Base-by-base conservation (phyloP, 2,329 filamentous ascomycete species). In the Neonectria sp. region DNA sequence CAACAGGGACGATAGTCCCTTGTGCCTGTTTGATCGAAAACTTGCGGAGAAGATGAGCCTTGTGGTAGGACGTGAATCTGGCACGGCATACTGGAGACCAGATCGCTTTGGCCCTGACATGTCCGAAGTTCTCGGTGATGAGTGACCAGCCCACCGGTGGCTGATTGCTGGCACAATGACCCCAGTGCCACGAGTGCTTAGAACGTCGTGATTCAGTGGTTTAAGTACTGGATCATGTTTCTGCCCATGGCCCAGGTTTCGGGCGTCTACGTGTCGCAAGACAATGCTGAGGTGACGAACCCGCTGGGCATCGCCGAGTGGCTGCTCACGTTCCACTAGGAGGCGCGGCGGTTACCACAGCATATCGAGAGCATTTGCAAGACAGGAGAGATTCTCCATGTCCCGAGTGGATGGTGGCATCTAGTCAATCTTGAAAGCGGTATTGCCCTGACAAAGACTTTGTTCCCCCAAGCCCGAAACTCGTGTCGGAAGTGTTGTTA, bases 151-250 rank as follows among this genome's bases (percentile, higher is more conserved):
- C 69, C 92, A 94, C 76, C 90, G 95, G 67, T 98, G 95, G 96
- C 86, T 98, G 68, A 97, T 98, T 75, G 88, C 98, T 71, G 95
- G 95, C 95, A 98, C 84, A 98, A 98, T 78, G 90, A 92, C 68
- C 90, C 90, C 25, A 92, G 92, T 73, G 91, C 82, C 21, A 92
- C 90, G 21, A 92, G 91, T 74, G 95, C 96, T 0, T 98, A 95
- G 96, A 98, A 98, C 78, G 95, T 95, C 1, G 94, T 98, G 15
- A 85, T 98, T 31, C 90, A 92, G 66, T 96, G 95, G 6, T 90
- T 92, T 37, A 98, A 98, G 78, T 98, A 98, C 85, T 98, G 96
- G 95, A 95, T 98, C 79, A 97, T 98, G 94, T 98, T 98, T 77
- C 95, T 94, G 0, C 92, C 93, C 0, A 90, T 90, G 0, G 88